A percentile compares a stretch with the other conserved stretches of the same genome.
Conservation (phyloP, 2,329 filamentous ascomycete species). For the Fusarium protoensiforme region DNA sequence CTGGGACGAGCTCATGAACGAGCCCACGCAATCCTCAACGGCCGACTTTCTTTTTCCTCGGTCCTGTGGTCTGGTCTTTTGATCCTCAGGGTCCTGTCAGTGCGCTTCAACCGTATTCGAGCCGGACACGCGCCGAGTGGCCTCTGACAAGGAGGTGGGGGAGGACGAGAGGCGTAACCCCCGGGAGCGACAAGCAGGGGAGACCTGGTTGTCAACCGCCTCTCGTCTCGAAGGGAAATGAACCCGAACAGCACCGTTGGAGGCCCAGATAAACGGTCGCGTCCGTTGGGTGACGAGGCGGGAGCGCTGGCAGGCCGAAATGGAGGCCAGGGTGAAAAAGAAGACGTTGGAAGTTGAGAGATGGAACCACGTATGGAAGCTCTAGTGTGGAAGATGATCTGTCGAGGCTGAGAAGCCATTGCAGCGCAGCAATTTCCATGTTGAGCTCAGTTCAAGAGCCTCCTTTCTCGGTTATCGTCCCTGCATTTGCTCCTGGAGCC, state of each 20-base stretch:
- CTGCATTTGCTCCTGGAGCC: background rate
- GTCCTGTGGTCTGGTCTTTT: background rate
- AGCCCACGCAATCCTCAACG: slow-evolving; percentile 5
- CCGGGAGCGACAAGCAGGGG: slow-evolving; percentile 37
- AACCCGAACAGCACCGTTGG: background rate
- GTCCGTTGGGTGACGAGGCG: background rate
- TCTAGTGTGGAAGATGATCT: background rate
- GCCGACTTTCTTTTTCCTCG: slow-evolving; percentile 6
- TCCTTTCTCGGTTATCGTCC: slow-evolving; percentile 2
- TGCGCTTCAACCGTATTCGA: slow-evolving; percentile 10
- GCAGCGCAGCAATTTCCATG: background rate
- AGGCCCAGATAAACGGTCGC: background rate
- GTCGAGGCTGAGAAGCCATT: background rate
- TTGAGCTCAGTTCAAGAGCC: background rate
- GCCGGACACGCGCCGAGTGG: slow-evolving; percentile 8
- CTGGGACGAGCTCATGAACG: slow-evolving; percentile 27
- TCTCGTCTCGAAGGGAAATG: slow-evolving; percentile 9
- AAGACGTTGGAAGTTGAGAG: background rate
- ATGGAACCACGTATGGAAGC: background rate
- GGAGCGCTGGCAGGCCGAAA: background rate
- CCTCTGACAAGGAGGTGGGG: slow-evolving; percentile 1
- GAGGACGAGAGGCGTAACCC: slow-evolving; percentile 8
- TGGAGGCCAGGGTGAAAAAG: background rate
- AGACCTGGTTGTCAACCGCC: slow-evolving; percentile 30
- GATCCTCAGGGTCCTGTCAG: slow-evolving; percentile 37